Base-by-base conservation (phyloP, 768 basidiomycete species). In the Tulasnella sp. region DNA sequence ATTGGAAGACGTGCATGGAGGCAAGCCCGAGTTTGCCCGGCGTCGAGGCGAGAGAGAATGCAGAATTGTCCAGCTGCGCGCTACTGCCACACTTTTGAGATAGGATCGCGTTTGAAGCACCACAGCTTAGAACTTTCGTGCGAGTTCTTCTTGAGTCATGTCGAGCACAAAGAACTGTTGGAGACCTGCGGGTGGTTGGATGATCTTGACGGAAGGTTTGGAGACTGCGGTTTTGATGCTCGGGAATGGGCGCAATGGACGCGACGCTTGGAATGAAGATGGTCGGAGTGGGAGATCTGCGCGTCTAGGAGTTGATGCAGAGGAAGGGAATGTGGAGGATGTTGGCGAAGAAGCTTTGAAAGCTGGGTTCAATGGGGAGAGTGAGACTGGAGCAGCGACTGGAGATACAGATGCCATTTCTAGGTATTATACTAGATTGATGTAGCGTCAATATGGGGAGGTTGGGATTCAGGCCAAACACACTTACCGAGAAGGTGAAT, bases 141-240 rank as follows among this genome's bases (percentile, higher is more conserved):
- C 54, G 63, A 90, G 73, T 63, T 90, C 86, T 6, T 77, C 84
- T 63, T 86, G 86, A 0, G 86, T 87, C 52, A 90, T 72, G 65
- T 88, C 74, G 46, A 90, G 76, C 55, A 81, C 70, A 59, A 87
- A 89, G 48, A 64, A 61, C 33, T 75, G 76, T 42, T 71, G 70
- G 39, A 45, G 45, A 62, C 82, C 78, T 60, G 77, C 72, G 24
- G 87, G 83, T 8, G 83, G 81, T 62, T 85, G 74, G 53, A 90
- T 87, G 61, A 88, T 70, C 61, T 89, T 89, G 46, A 16, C 65
- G 67, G 45, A 63, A 28, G 56, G 43, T 37, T 45, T 25, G 13
- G 52, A 37, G n/a, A 39, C 65, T 34, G 72, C 56, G 10, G 71
- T 56, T 58, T 69, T 67, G 56, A 85, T 71, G 45, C 78, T 73